phyloP scores from a whole-genome alignment of 495 filamentous ascomycete genomes.

The Schizothecium vesticola region DNA sequence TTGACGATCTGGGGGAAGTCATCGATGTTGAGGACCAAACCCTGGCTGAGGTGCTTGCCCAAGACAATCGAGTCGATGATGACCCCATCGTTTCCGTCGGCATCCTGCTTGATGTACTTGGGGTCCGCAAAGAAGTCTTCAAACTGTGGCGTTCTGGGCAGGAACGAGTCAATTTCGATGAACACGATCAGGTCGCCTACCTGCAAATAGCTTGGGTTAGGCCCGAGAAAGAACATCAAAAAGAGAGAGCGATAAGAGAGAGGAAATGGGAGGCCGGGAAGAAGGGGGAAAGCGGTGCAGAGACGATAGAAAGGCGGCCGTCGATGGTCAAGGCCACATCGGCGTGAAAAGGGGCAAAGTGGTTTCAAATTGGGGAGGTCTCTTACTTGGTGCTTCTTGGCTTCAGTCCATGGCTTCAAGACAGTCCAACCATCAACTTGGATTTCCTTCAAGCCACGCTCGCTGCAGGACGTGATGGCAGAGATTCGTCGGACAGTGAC shows the following conservation, averaged over 20 bases:
- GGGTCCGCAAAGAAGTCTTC: slow-evolving; percentile 4
- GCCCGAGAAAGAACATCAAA: background rate
- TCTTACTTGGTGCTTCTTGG: background rate
- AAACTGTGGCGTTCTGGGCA: slow-evolving; percentile 10
- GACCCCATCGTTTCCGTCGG: slow-evolving; percentile 10
- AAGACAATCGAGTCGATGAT: slow-evolving; percentile 5
- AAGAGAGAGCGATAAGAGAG: background rate
- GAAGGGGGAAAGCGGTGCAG: background rate
- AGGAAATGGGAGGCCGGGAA: too few relatives aligned
- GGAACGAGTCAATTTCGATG: slow-evolving; percentile 22
- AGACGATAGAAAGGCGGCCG: background rate
- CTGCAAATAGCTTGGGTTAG: background rate
- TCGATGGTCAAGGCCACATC: background rate
- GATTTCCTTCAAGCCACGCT: background rate
- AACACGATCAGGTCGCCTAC: slow-evolving; percentile 19
- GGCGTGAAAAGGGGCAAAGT: background rate
- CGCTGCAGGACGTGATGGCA: background rate
- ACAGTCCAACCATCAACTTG: slow-evolving; percentile 19
- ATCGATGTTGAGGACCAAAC: slow-evolving; percentile 12
- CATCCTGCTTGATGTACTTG: background rate
- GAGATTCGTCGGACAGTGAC: slow-evolving; percentile 15
- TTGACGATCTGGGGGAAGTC: slow-evolving; percentile 11
- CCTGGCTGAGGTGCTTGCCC: slow-evolving; percentile 13
- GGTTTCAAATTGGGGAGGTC: background rate
- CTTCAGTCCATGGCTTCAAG: background rate